Evolutionary conservation across 2,329 filamentous ascomycete genomes (phyloP).

Genomic region (Hymenoscyphus infarciens): DNA sequence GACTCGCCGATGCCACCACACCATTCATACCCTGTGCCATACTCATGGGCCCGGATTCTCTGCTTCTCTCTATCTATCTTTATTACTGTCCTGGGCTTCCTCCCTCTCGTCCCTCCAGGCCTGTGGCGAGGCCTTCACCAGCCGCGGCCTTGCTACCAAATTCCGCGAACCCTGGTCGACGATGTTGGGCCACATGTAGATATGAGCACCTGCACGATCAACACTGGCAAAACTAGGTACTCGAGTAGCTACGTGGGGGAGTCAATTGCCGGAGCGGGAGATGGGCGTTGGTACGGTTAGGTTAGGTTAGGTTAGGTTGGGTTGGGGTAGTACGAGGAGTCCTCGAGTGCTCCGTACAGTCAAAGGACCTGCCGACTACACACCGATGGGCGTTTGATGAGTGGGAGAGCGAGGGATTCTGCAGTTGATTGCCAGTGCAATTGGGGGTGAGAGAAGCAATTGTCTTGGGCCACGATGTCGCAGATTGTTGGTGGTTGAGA

Average conservation of each 20-base stretch:
- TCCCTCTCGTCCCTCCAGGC: conserved; percentile 8
- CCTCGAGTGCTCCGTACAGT: not conserved
- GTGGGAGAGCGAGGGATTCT: not conserved
- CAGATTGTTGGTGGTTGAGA: not conserved
- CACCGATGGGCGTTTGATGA: not conserved
- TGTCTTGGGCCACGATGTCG: not conserved
- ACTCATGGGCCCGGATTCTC: conserved; percentile 19
- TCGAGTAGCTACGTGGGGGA: not conserved
- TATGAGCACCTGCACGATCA: not conserved
- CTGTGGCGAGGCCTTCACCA: not conserved
- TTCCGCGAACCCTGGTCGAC: conserved; percentile 8
- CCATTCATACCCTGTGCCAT: conserved; percentile 27
- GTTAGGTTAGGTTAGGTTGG: too few species aligned
- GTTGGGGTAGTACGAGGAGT: too few species aligned
- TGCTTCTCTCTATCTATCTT: not conserved
- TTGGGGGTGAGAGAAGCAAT: too few species aligned
- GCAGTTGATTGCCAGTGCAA: too few species aligned
- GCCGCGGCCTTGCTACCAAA: conserved; percentile 1
- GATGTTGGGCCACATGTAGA: conserved; percentile 8
- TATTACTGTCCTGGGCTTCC: conserved; percentile 11
- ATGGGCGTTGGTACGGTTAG: not conserved
- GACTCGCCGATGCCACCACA: conserved; percentile 14
- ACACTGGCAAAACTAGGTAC: not conserved
- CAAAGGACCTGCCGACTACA: not conserved
- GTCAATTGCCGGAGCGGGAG: not conserved